Evolutionary conservation across 352 stramenopile genomes (phyloP).

Genomic region (Lagenidium sp.): DNA sequence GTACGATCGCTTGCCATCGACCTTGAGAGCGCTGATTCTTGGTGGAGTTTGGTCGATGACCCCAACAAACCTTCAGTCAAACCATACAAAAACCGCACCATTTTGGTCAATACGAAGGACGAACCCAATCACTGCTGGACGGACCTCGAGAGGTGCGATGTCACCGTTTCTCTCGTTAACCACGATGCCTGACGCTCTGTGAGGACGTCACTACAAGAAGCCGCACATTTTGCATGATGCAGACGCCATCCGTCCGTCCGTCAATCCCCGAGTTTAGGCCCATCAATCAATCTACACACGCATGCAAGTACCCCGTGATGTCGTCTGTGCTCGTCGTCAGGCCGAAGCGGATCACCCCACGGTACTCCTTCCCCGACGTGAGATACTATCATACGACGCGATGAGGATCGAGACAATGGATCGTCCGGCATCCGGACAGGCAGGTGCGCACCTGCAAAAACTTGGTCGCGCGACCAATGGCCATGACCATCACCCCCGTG

Average conservation of each 20-base stretch:
- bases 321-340: constrained; percentile 78
- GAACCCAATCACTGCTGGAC: neutral
- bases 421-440: too few species aligned
- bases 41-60: constrained; percentile 71
- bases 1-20: constrained; percentile 72
- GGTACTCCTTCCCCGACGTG: constrained; percentile 65
- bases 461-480: constrained; percentile 69
- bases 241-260: too few species aligned
- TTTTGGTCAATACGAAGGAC: neutral
- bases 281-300: too few species aligned
- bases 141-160: constrained; percentile 37
- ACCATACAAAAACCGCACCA: neutral
- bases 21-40: constrained; percentile 72
- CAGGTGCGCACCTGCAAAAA: constrained; percentile 57
- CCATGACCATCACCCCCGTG: constrained; percentile 76
- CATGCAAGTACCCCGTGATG: constrained; percentile 42
- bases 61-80: constrained; percentile 49
- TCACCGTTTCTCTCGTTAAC: constrained; percentile 29
- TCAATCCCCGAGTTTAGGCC: too few species aligned
- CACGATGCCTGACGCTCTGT: constrained; percentile 43
- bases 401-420: too few species aligned
- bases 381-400: too few species aligned
- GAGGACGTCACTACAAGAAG: constrained; percentile 42
- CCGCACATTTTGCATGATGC: too few species aligned
- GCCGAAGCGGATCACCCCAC: constrained; percentile 61